phyloP scores from a whole-genome alignment of 192 early-diverging fungal species.

The Lobosporangium transversale region DNA sequence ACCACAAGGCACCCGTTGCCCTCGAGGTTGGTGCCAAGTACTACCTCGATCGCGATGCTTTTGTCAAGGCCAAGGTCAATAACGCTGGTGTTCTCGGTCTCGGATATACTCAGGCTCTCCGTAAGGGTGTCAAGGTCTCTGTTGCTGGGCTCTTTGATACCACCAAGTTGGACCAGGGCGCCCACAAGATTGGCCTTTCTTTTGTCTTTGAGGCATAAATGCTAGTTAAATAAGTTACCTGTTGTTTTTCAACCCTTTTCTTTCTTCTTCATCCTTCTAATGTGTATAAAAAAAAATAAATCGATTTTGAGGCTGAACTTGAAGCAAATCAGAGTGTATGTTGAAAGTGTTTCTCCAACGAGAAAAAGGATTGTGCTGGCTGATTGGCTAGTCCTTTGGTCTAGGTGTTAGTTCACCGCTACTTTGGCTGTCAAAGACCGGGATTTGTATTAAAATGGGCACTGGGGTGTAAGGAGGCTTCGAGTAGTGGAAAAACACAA shows the following conservation, averaged over 20 bases:
- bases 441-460: too few species aligned
- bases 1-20: slow-evolving; percentile 74
- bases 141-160: slow-evolving; percentile 95
- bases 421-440: too few species aligned
- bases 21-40: slow-evolving; percentile 97
- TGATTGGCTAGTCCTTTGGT: too few species aligned
- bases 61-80: slow-evolving; percentile 90
- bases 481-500: too few species aligned
- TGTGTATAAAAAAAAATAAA: neutral
- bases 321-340: too few species aligned
- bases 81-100: slow-evolving; percentile 90
- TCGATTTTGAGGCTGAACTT: neutral
- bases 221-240: too few species aligned
- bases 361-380: too few species aligned
- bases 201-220: slow-evolving; percentile 90
- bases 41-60: slow-evolving; percentile 87
- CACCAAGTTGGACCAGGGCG: slow-evolving; percentile 91
- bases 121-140: slow-evolving; percentile 93
- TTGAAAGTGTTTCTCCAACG: too few species aligned
- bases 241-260: too few species aligned
- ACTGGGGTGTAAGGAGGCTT: too few species aligned
- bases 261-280: neutral
- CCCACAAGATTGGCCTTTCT: slow-evolving; percentile 93
- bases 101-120: slow-evolving; percentile 92
- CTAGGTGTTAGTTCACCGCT: too few species aligned